Conservation (phyloP, 225 moss, liverwort and hornwort species). For the Lunularia cruciata region DNA sequence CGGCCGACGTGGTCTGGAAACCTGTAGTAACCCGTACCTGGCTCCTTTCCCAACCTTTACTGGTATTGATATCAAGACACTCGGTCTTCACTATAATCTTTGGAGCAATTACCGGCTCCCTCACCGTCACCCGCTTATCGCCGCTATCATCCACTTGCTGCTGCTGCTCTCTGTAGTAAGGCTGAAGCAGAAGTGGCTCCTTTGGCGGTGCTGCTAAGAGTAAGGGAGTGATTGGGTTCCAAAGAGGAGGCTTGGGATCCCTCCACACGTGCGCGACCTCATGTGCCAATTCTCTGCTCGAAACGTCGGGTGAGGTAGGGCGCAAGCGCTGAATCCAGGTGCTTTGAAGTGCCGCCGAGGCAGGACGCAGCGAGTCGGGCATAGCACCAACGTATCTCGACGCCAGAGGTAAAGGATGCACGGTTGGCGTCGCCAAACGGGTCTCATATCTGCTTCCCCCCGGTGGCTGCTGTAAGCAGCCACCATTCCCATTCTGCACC, state of each 20-base stretch:
- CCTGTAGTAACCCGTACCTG: background rate
- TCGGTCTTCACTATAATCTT: slow-evolving; percentile 13
- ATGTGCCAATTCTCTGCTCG: slow-evolving; percentile 25
- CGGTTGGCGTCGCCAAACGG: slow-evolving; percentile 24
- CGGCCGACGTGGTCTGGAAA: background rate
- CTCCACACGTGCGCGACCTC: slow-evolving; percentile 16
- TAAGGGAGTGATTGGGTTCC: slow-evolving; percentile 17
- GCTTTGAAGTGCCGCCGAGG: slow-evolving; percentile 37
- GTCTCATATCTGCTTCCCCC: slow-evolving; percentile 9
- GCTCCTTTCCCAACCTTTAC: slow-evolving; percentile 26
- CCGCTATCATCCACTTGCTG: background rate
- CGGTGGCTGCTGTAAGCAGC: background rate
- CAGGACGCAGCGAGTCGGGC: slow-evolving; percentile 23
- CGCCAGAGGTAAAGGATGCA: slow-evolving; percentile 45
- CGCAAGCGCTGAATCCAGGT: slow-evolving; percentile 52
- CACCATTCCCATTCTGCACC: slow-evolving; percentile 20
- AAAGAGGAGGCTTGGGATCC: slow-evolving; percentile 12
- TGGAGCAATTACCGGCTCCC: background rate
- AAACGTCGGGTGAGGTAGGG: slow-evolving; percentile 17
- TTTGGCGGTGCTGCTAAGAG: slow-evolving; percentile 21
- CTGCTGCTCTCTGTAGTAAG: background rate
- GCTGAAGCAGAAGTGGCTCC: slow-evolving; percentile 6
- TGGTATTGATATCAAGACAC: too few species aligned
- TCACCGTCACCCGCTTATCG: background rate
- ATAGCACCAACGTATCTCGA: slow-evolving; percentile 32